Conservation (phyloP, 371 early-diverging fungal genomes). For the Conidiobolus incongruus region DNA sequence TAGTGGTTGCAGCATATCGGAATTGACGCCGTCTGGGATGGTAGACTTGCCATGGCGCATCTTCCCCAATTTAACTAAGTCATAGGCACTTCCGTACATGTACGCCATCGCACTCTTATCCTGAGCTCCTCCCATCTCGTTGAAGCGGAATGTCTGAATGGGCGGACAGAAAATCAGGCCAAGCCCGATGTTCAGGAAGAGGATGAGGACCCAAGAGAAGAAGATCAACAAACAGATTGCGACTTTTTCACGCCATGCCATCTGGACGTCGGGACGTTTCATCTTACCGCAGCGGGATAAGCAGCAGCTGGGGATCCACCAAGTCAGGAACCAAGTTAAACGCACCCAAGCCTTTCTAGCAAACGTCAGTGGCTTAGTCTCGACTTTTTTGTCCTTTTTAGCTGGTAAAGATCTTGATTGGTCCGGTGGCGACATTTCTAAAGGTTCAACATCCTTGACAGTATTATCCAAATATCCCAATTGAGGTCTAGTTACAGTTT, state of each 20-base stretch:
- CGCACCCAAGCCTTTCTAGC: constrained; percentile 45
- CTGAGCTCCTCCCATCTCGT: constrained; percentile 14
- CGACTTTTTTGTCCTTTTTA: no score
- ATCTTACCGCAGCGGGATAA: constrained; percentile 39
- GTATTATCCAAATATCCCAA: no score
- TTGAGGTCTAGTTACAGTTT: no score
- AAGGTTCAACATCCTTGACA: no score
- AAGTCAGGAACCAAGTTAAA: constrained; percentile 55
- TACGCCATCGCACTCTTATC: constrained; percentile 21
- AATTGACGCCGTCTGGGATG: constrained; percentile 12
- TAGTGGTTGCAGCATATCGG: constrained; percentile 22
- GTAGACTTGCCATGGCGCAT: constrained; percentile 14
- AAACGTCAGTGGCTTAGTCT: constrained; percentile 8
- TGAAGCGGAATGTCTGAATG: constrained; percentile 27
- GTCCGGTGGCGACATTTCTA: no score
- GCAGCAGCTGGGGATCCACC: constrained; percentile 53
- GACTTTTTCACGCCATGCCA: constrained; percentile 87
- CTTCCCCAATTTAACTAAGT: constrained; percentile 26
- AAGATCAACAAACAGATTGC: constrained; percentile 52
- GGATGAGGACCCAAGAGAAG: constrained; percentile 19
- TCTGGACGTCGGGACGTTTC: no score
- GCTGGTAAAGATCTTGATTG: no score
- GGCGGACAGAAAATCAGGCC: constrained; percentile 29
- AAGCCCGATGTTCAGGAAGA: constrained; percentile 31
- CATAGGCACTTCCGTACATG: constrained; percentile 53